Base-by-base conservation (phyloP, 106 monocot genomes). In the Allium fistulosum region DNA sequence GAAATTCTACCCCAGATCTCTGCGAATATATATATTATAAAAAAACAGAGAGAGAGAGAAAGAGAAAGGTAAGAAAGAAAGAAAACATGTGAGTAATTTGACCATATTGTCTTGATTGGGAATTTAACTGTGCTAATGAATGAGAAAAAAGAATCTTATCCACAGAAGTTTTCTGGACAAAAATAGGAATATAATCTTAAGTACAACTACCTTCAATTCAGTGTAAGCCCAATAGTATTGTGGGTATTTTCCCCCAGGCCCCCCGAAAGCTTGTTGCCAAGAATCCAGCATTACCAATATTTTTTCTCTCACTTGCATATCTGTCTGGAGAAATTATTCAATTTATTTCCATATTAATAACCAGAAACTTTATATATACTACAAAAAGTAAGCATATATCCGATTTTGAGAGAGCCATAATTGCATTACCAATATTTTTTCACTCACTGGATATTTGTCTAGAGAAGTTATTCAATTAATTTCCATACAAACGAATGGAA, bases 181-280 rank as follows among this genome's bases (percentile, higher is more conserved):
- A 48, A 64, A 64, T 47, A 14, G 48, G 17, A n/a, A 46, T 14
- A 47, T 8, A 63, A 63, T 2, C 48, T 48, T 4, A 46, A 50
- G 9, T 65, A 50, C 22, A n/a, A 17, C 7, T 64, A 92, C 92
- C 92, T 83, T 87, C 58, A 92, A 46, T 48, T 92, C 92, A 68
- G 76, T 61, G 83, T 85, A 94, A 49, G 94, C 90, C 78, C 71
- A 85, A 59, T 81, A 91, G 73, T 87, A 94, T 53, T 94, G 87
- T 61, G 94, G 94, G 73, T 85, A 83, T 70, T 88, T 94, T 52
- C 94, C 90, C 49, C 79, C 71, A 59, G 87, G 75, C 18, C 94
- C 94, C 46, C 90, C 90, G 87, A 94, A 94, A 62, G 87, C 90
- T 79, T 87, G 87, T 85, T 94, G 87, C 90, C 94, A 94, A 51